phyloP scores from a whole-genome alignment of 345 rosid genomes.

The Fremontodendron californicum region DNA sequence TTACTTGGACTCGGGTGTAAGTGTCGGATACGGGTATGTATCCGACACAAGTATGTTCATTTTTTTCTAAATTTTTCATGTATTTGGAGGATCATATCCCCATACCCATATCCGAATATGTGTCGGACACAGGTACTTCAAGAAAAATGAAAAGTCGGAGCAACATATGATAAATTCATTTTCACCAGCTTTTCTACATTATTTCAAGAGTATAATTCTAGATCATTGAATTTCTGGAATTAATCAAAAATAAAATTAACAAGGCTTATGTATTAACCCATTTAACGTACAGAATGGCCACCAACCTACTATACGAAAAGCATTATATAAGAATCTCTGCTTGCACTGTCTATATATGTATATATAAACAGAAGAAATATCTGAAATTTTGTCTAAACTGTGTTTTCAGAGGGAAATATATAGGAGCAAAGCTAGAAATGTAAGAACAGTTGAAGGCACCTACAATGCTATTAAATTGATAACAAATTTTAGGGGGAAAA shows the following conservation, averaged over 20 bases:
- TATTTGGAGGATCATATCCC: too few relatives aligned
- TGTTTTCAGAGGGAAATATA: background rate
- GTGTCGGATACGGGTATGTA: too few relatives aligned
- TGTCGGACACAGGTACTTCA: too few relatives aligned
- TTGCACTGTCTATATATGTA: background rate
- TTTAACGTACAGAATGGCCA: background rate
- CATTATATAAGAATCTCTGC: background rate
- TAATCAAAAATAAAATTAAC: background rate
- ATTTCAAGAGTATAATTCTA: background rate
- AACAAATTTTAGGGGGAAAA: background rate
- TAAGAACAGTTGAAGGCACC: background rate
- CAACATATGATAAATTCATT: background rate
- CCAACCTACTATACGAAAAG: background rate
- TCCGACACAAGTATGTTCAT: too few relatives aligned
- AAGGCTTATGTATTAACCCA: background rate
- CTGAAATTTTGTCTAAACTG: background rate
- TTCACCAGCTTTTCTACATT: background rate
- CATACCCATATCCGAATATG: too few relatives aligned
- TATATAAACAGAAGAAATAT: background rate
- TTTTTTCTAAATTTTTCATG: too few relatives aligned
- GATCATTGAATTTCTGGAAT: background rate
- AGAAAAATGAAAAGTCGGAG: too few relatives aligned
- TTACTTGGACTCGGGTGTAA: too few relatives aligned
- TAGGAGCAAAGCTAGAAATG: background rate
- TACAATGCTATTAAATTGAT: background rate